These are phyloP conservation scores for Neopestalotiopsis clavispora DNA, from an alignment of 2,329 filamentous ascomycete genomes.

Conservation along the genomic window DNA sequence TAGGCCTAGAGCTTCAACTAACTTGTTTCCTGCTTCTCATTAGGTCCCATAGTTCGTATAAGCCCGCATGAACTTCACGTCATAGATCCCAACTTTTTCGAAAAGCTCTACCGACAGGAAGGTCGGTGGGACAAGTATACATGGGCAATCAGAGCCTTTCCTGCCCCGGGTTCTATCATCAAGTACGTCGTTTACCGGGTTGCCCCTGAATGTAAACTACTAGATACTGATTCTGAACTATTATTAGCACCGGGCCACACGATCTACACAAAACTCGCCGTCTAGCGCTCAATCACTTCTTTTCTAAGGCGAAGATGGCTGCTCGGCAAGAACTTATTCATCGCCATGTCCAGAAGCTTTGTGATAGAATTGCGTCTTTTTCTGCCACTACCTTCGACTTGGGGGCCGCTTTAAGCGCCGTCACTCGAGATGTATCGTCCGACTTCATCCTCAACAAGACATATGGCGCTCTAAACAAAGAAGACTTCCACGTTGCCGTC, in stretches of 20 bases:
- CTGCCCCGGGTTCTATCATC: slow-evolving; percentile 14
- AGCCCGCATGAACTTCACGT: slow-evolving; percentile 26
- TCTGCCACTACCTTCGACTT: background rate
- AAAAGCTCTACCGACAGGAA: slow-evolving; percentile 23
- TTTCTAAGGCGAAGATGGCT: slow-evolving; percentile 26
- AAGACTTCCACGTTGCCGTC: background rate
- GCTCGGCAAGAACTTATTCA: slow-evolving; percentile 19
- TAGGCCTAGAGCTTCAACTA: too few species aligned
- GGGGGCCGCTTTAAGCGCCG: background rate
- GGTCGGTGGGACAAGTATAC: slow-evolving; percentile 23
- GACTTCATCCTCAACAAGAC: background rate
- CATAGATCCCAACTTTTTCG: slow-evolving; percentile 23
- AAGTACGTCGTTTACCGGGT: background rate
- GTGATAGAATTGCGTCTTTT: background rate
- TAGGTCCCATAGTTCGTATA: slow-evolving; percentile 24
- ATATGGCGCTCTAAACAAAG: background rate
- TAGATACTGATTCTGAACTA: background rate
- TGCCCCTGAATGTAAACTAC: background rate
- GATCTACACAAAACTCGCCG: slow-evolving; percentile 26
- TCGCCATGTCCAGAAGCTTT: background rate
- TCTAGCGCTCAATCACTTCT: slow-evolving; percentile 24
- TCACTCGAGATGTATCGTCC: background rate
- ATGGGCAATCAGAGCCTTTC: slow-evolving; percentile 22
- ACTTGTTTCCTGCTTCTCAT: background rate
- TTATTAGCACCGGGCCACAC: slow-evolving; percentile 7